Evolutionary conservation across 495 filamentous ascomycete genomes (phyloP), one percentile per base, ranked within the genome.

Genomic region (Chaetomium fimeti): DNA sequence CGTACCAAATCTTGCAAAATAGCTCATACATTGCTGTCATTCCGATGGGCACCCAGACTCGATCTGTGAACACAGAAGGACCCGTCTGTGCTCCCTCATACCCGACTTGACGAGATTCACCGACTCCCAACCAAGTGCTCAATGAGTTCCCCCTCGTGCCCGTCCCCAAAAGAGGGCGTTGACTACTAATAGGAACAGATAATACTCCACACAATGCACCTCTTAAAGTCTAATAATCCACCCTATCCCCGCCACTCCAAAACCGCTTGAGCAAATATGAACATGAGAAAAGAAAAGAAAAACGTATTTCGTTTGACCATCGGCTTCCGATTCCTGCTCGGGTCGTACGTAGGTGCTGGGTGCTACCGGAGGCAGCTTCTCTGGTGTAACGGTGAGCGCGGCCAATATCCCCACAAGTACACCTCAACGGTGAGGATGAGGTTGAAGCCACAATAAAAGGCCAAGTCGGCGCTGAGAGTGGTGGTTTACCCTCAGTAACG

Each of bases 151-250:
- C 45, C 45, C n/a, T 20, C n/a, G n/a, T 54, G 51, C 8, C 16
- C 13, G 9, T 28, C 18, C 28, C 6, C 29, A 18, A 56, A 40
- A 56, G n/a, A 40, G 18, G 8, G n/a, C 8, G n/a, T 18, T 40
- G 29, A 24, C 32, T 32, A 57, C 18, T n/a, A 42, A 7, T 24
- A 27, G n/a, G 12, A 57, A 57, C 16, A 58, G 1, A 28, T 13
- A 55, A 24, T 60, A 60, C 60, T 63, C 60, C 65, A 49, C 51
- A 60, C 60, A 63, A 62, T 54, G 60, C 60, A 52, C 12, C 24
- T 25, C 20, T 52, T 27, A 42, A 43, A 24, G 38, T 43, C 15
- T 54, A 24, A 32, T 20, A n/a, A n/a, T 12, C 22, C 42, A 29
- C 43, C 42, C 29, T 28, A n/a, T n/a, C 27, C 53, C 22, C 38